These are phyloP conservation scores for Tulasnella sp. DNA, from an alignment of 768 basidiomycete species.

Conservation along the genomic window DNA sequence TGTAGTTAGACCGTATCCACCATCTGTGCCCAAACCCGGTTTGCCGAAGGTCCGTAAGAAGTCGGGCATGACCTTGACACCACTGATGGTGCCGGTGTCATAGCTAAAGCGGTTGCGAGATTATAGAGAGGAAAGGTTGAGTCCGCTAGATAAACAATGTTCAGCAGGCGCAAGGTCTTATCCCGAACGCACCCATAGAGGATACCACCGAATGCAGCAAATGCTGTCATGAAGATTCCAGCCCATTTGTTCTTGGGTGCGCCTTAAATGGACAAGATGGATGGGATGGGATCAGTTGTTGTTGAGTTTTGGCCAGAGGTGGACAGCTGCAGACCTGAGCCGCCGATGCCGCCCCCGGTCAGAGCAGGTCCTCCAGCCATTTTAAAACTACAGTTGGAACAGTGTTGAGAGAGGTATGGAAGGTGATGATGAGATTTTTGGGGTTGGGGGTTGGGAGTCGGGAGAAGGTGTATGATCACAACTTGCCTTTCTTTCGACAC, in stretches of 20 bases:
- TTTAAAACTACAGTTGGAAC: background rate
- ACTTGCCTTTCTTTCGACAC: too few relatives aligned
- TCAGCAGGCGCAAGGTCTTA: too few relatives aligned
- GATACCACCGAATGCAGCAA: slow-evolving; percentile 26
- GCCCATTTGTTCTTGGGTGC: slow-evolving; percentile 15
- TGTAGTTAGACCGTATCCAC: slow-evolving; percentile 22
- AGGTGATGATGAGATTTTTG: background rate
- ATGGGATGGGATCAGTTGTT: background rate
- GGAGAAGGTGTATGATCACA: background rate
- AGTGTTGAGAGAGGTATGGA: background rate
- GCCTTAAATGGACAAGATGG: background rate
- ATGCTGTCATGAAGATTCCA: slow-evolving; percentile 24
- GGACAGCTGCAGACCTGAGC: background rate
- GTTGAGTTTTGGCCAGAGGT: background rate
- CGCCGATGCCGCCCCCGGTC: slow-evolving; percentile 10
- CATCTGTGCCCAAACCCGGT: slow-evolving; percentile 29
- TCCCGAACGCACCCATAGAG: slow-evolving; percentile 14
- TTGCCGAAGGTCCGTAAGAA: slow-evolving; percentile 49
- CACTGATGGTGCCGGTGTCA: slow-evolving; percentile 77
- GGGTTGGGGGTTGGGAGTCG: background rate
- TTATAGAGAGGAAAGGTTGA: slow-evolving; percentile 8
- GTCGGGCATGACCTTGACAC: slow-evolving; percentile 56
- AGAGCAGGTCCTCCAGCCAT: slow-evolving; percentile 14
- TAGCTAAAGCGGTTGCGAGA: slow-evolving; percentile 46
- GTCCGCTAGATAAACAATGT: background rate